Conservation (phyloP, 192 early-diverging fungal genomes). For the Phlyctochytrium planicorne region DNA sequence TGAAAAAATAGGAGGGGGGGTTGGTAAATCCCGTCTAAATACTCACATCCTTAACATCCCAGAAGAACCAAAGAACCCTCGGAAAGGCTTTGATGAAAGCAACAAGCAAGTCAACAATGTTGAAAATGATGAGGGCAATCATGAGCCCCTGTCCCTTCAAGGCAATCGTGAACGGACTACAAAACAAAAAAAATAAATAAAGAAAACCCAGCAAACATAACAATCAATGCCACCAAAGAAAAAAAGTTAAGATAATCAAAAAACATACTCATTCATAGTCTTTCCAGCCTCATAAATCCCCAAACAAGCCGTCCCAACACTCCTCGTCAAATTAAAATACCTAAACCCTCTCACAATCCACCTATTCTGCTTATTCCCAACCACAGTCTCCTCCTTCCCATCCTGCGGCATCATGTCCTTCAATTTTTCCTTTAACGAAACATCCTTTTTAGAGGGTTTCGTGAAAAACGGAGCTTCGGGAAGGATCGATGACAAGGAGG, state of each 20-base stretch:
- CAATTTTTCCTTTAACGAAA: too few relatives aligned
- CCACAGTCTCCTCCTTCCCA: too few relatives aligned
- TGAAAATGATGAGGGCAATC: conserved; percentile 5
- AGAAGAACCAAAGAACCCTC: background rate
- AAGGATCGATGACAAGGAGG: too few relatives aligned
- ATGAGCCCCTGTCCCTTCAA: background rate
- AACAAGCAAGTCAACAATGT: background rate
- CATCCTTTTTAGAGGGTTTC: too few relatives aligned
- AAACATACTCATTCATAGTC: background rate
- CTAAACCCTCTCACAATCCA: background rate
- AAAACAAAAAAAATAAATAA: background rate
- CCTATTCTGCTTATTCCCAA: too few relatives aligned
- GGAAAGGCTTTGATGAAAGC: conserved; percentile 3
- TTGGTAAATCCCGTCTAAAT: too few relatives aligned
- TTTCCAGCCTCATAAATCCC: background rate
- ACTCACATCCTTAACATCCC: too few relatives aligned
- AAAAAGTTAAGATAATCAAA: too few relatives aligned
- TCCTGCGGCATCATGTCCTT: too few relatives aligned
- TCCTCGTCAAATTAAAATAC: conserved; percentile 3
- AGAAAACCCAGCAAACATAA: background rate
- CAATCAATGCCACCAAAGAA: background rate
- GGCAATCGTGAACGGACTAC: background rate
- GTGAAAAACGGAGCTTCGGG: too few relatives aligned
- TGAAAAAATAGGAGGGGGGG: too few relatives aligned
- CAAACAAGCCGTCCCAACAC: background rate